phyloP scores from a whole-genome alignment of 495 filamentous ascomycete species.

The Aspergillus kassunensis region DNA sequence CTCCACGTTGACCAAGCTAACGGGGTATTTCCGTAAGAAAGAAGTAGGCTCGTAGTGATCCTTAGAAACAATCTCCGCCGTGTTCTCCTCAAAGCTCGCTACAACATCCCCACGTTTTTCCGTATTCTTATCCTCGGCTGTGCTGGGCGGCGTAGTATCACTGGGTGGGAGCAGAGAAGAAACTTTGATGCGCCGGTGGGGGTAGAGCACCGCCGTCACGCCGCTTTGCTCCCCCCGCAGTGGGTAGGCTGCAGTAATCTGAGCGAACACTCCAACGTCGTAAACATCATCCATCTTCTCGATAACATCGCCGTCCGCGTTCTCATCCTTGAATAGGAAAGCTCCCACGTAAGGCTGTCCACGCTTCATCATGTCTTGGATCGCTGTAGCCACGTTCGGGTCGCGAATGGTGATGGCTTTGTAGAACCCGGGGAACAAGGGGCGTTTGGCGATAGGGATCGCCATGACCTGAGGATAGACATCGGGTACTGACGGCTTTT shows the following conservation, averaged over 20 bases:
- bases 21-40: slow-evolving; percentile 84
- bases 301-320: slow-evolving; percentile 86
- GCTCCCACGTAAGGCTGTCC: slow-evolving; percentile 97
- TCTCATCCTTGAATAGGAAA: slow-evolving; percentile 95
- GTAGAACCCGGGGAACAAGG: slow-evolving; percentile 96
- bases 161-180: slow-evolving; percentile 70
- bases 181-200: slow-evolving; percentile 90
- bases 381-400: slow-evolving; percentile 79
- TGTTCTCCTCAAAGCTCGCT: slow-evolving; percentile 88
- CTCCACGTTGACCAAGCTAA: slow-evolving; percentile 91
- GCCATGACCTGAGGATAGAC: slow-evolving; percentile 98
- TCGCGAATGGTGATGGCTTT: slow-evolving; percentile 96
- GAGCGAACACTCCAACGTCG: slow-evolving; percentile 93
- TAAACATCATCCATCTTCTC: slow-evolving; percentile 84
- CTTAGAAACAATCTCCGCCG: slow-evolving; percentile 40
- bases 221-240: slow-evolving; percentile 72
- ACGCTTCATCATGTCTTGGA: slow-evolving; percentile 95
- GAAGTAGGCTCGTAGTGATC: slow-evolving; percentile 79
- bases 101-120: slow-evolving; percentile 90
- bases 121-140: slow-evolving; percentile 53
- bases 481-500: slow-evolving; percentile 86
- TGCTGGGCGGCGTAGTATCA: slow-evolving; percentile 33
- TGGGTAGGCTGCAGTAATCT: slow-evolving; percentile 92
- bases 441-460: slow-evolving; percentile 93
- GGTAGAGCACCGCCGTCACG: slow-evolving; percentile 90